Percentiles rank a stretch among this genome's conserved stretches.
Evolutionary conservation across 768 basidiomycete species (phyloP).

Genomic region (Tricholoma bakamatsutake): DNA sequence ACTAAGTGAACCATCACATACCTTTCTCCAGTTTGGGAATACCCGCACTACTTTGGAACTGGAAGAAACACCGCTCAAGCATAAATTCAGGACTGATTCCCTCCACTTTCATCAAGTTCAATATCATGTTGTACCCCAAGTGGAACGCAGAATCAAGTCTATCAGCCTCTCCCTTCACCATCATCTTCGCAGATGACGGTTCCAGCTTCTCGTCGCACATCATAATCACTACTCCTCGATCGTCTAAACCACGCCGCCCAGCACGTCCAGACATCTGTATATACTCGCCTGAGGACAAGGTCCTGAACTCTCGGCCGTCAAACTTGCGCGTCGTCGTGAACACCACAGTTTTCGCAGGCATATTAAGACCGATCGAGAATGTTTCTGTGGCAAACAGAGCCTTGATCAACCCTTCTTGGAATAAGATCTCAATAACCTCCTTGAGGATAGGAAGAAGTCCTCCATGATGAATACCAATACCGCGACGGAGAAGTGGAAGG

Average conservation of each 20-base stretch:
- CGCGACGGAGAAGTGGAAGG: constrained; percentile 87
- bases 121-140: constrained; percentile 97
- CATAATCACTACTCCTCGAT: constrained; percentile 99
- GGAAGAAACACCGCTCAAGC: constrained; percentile 96
- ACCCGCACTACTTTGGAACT: constrained; percentile 93
- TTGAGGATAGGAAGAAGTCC: constrained; percentile 96
- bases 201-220: constrained; percentile 99
- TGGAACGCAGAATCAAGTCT: constrained; percentile 97
- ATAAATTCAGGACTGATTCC: constrained; percentile 98
- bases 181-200: constrained; percentile 83
- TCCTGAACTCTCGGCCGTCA: constrained; percentile 91
- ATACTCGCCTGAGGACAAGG: constrained; percentile 92
- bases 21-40: constrained; percentile 83
- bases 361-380: constrained; percentile 96
- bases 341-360: constrained; percentile 99
- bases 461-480: constrained; percentile 97
- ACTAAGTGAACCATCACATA: constrained; percentile 27
- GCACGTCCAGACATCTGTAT: constrained; percentile 99
- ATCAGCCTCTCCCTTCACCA: constrained; percentile 99
- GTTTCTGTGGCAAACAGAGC: constrained; percentile 98
- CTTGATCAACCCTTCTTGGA: constrained; percentile 97
- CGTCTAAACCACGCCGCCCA: constrained; percentile 93
- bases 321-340: constrained; percentile 95
- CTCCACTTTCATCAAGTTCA: constrained; percentile 98
- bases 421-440: constrained; percentile 98